phyloP scores from a whole-genome alignment of 208 protist genomes.

The Trypanosoma caninum region DNA sequence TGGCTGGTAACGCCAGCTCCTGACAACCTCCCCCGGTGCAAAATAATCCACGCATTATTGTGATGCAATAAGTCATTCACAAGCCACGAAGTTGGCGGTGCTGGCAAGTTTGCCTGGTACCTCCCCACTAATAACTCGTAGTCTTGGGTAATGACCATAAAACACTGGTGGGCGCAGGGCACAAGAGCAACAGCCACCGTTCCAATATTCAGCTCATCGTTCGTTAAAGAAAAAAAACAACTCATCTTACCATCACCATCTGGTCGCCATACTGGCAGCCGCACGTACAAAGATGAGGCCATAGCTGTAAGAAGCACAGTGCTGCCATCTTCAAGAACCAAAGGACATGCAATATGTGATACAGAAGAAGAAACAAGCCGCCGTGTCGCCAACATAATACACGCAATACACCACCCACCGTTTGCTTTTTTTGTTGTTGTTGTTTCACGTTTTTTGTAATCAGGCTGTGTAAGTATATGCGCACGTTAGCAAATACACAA shows the following conservation, averaged over 20 bases:
- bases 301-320: conserved; percentile 28
- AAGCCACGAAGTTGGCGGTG: conserved; percentile 15
- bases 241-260: neutral
- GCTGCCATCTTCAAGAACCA: conserved; percentile 33
- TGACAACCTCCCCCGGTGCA: conserved; percentile 16
- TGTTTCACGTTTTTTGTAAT: neutral
- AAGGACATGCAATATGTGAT: conserved; percentile 20
- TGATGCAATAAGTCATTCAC: conserved; percentile 21
- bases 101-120: conserved; percentile 67
- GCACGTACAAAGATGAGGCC: conserved; percentile 17
- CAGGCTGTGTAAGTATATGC: no score
- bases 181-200: conserved; percentile 29
- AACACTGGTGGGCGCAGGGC: conserved; percentile 60
- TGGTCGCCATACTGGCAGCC: neutral
- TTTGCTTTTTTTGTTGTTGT: neutral
- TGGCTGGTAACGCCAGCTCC: neutral
- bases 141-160: conserved; percentile 56
- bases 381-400: conserved; percentile 26
- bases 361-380: conserved; percentile 24
- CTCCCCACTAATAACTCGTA: conserved; percentile 56
- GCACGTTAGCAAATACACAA: no score
- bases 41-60: conserved; percentile 30
- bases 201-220: conserved; percentile 46
- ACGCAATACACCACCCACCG: neutral
- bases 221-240: conserved; percentile 9